These are phyloP conservation scores for Phytophthora sansomeana DNA, from an alignment of 352 stramenopile genomes.

Conservation along the genomic window DNA sequence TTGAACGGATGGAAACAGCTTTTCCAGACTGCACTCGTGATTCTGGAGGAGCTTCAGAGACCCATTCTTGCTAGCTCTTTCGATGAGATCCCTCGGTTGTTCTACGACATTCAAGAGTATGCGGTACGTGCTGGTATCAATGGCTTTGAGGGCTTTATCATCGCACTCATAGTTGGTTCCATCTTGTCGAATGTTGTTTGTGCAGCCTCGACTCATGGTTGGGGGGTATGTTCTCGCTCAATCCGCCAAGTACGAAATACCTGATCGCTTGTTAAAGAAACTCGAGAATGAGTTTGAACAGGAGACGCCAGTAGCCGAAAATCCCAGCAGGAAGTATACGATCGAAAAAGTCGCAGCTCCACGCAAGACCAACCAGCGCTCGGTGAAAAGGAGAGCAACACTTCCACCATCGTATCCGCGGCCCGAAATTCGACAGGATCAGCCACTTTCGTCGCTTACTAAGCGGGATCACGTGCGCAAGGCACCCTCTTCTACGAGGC, in stretches of 20 bases:
- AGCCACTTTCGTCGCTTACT: background rate
- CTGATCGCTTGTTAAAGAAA: conserved; percentile 38
- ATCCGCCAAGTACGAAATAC: conserved; percentile 50
- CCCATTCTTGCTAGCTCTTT: conserved; percentile 69
- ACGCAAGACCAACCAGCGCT: conserved; percentile 13
- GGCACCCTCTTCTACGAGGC: conserved; percentile 28
- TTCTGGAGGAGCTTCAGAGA: conserved; percentile 55
- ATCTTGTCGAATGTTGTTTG: background rate
- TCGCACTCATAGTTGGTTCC: background rate
- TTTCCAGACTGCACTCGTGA: conserved; percentile 67
- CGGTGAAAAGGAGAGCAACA: conserved; percentile 19
- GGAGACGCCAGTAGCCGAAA: conserved; percentile 1
- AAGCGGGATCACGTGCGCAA: conserved; percentile 21
- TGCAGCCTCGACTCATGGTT: conserved; percentile 45
- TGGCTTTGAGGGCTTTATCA: background rate
- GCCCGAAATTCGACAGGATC: conserved; percentile 8
- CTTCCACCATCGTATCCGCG: conserved; percentile 13
- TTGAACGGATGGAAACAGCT: conserved; percentile 78
- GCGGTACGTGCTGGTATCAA: conserved; percentile 48
- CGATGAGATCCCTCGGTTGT: conserved; percentile 79
- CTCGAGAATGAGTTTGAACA: conserved; percentile 46
- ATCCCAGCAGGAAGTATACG: conserved; percentile 13
- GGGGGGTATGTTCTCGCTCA: conserved; percentile 30
- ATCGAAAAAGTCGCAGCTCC: conserved; percentile 6
- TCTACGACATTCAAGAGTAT: conserved; percentile 73